Evolutionary conservation across 1,139 yeast species (phyloP), one percentile per base, ranked within the genome.

Genomic region (Candida albicans): DNA sequence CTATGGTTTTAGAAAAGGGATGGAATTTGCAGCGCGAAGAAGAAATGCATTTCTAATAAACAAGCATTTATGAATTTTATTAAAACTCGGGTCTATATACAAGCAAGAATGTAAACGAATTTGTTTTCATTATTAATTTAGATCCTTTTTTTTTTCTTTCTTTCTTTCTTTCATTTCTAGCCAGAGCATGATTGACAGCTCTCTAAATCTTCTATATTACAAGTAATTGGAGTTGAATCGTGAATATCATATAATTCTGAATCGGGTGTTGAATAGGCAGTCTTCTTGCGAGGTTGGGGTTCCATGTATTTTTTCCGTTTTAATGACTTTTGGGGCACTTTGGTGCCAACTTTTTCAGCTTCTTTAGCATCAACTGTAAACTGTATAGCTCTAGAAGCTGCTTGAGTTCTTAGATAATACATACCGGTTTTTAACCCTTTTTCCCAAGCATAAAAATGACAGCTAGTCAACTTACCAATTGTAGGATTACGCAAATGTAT

Each of bases 381-480:
- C 68, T 90, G 95, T 55, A 91, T 91, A 28, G 98, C 96, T 42
- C 93, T 84, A 26, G 96, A 77, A 2, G 98, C 97, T 30, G 97
- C 96, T 72, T 87, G 95, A 5, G 98, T 91, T 63, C 98, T 81
- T 62, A 93, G 73, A 68, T 93, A 93, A 75, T 93, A 93, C 96
- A 93, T 91, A 49, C 99, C 99, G 4, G 99, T 93, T 77, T 93
- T 93, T 62, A 93, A 78, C 37, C 98, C 99, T 73, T 84, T 87
- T 67, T 85, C 85, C 98, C 98, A 93, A 37, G 96, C 96, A 64
- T 91, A 89, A 72, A 93, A 93, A 67, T 93, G 98, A 95, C 91
- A 91, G 57, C 91, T 81, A n/a, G 98, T 91, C 53, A 93, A 76
- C 65, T 91, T 91, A 50, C 96, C 95, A 83, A 87, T 83, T 1